Base-by-base conservation (phyloP, 176 grass and related monocot genomes). In the Coix lacrymajobi region DNA sequence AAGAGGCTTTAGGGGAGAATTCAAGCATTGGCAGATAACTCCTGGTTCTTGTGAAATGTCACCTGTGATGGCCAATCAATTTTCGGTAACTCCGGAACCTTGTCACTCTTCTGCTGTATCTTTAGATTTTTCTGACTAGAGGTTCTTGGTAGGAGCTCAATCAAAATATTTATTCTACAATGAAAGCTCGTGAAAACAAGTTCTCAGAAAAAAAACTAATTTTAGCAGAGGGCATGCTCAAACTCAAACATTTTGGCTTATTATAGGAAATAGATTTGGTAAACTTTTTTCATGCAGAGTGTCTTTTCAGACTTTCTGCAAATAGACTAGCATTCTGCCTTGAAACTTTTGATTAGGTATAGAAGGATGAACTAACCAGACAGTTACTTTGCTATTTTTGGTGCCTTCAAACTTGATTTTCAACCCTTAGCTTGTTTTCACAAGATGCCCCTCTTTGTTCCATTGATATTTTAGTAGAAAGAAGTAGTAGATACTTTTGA, bases 1-100 rank as follows among this genome's bases (percentile, higher is more conserved):
- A 79, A 95, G 95, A 89, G 95, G 95, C 45, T 98, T 98, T 88
- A 98, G 95, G 78, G 95, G 95, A 68, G 95, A 98, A 81, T 98
- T 98, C 43, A 95, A 91, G 68, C 86, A 98, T 74, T 98, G 92
- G 95, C 95, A 98, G 82, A 93, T 98, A 84, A 80, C 87, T 66
- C 95, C 95, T 90, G 92, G 95, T 91, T 91, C 85, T 81, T 95
- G 84, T 81, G 88, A 98, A 86, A 89, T 77, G 33, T 93, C 95
- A 61, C 90, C 92, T 49, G 95, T 98, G 69, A 98, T 98, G 92
- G 86, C 92, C 81, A 98, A 98, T 87, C 95, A 98, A 82, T 98
- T 98, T 85, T 98, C 95, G 67, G 95, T 98, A 94, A 91, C 22
- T 65, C 67, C 66, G 12, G 28, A 8, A 54, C 61, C 73, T 70